Evolutionary conservation across 1,284 basidiomycete genomes (phyloP).

Genomic region (Tylopilus sp.): DNA sequence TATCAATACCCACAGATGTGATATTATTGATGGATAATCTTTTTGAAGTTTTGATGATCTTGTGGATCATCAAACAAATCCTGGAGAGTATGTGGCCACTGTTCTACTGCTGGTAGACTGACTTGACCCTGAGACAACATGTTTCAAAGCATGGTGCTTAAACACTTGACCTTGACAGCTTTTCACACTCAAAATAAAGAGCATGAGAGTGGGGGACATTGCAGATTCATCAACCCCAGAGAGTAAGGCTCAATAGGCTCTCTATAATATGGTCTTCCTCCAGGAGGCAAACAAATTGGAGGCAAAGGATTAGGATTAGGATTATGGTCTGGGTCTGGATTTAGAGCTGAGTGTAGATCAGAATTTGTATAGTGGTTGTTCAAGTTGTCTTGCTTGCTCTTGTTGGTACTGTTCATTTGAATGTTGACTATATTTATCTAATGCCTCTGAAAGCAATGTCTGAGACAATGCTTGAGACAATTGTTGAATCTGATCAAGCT

Average conservation of each 20-base stretch:
- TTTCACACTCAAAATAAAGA: conserved; percentile 34
- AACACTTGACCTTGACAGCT: conserved; percentile 13
- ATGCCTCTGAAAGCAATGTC: not conserved
- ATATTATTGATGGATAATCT: conserved; percentile 51
- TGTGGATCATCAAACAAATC: conserved; percentile 30
- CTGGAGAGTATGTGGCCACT: conserved; percentile 29
- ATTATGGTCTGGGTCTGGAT: too few relatives aligned
- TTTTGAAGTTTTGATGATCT: conserved; percentile 28
- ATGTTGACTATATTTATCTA: not conserved
- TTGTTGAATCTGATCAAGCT: too few relatives aligned
- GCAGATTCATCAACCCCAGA: not conserved
- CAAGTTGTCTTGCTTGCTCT: not conserved
- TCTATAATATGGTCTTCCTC: not conserved
- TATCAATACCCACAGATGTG: conserved; percentile 50
- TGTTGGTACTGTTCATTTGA: not conserved
- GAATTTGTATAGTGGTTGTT: not conserved
- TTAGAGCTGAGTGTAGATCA: too few relatives aligned
- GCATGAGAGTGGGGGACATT: conserved; percentile 36
- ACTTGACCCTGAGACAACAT: conserved; percentile 44
- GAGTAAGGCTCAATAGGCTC: not conserved
- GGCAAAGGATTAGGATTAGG: too few relatives aligned
- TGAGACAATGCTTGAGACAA: too few relatives aligned
- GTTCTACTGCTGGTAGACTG: conserved; percentile 25
- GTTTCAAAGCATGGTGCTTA: conserved; percentile 28
- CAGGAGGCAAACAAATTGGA: too few relatives aligned